These are phyloP conservation scores for Knufia fluminis DNA, from an alignment of 2,329 filamentous ascomycete species.

Conservation along the genomic window DNA sequence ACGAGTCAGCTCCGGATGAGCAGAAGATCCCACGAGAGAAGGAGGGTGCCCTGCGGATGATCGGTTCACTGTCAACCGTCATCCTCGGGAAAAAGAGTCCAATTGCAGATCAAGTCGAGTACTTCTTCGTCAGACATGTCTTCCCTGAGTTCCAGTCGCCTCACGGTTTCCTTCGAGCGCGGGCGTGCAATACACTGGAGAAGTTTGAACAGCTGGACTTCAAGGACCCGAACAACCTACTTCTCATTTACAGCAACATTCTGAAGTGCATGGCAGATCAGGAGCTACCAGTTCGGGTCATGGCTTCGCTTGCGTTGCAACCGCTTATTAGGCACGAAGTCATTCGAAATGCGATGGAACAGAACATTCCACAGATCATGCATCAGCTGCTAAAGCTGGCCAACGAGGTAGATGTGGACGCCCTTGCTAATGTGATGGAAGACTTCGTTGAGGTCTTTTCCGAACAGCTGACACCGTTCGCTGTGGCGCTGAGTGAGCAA, in stretches of 20 bases:
- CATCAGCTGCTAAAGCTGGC: conserved; percentile 94
- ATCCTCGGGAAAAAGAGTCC: conserved; percentile 97
- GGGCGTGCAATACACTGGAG: conserved; percentile 93
- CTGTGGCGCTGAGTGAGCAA: conserved; percentile 90
- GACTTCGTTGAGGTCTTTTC: conserved; percentile 99
- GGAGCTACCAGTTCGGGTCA: conserved; percentile 87
- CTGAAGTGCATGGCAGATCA: conserved; percentile 92
- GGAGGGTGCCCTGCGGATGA: conserved; percentile 94
- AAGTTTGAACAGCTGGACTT: conserved; percentile 97
- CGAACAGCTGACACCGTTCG: conserved; percentile 91
- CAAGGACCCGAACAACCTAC: conserved; percentile 89
- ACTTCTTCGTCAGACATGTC: conserved; percentile 95
- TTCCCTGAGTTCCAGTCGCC: conserved; percentile 94
- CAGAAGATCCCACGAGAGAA: conserved; percentile 93
- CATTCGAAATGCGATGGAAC: conserved; percentile 90
- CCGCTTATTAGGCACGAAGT: conserved; percentile 91
- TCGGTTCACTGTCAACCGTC: conserved; percentile 85
- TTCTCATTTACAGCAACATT: conserved; percentile 94
- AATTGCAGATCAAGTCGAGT: conserved; percentile 94
- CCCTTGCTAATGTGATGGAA: conserved; percentile 97
- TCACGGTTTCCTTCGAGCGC: conserved; percentile 84
- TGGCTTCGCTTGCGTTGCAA: conserved; percentile 86
- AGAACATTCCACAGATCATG: conserved; percentile 98
- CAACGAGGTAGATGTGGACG: conserved; percentile 96
- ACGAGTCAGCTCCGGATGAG: conserved; percentile 72